These are phyloP conservation scores for Xylogone sp. DNA, from an alignment of 2,329 filamentous ascomycete species.

Conservation along the genomic window DNA sequence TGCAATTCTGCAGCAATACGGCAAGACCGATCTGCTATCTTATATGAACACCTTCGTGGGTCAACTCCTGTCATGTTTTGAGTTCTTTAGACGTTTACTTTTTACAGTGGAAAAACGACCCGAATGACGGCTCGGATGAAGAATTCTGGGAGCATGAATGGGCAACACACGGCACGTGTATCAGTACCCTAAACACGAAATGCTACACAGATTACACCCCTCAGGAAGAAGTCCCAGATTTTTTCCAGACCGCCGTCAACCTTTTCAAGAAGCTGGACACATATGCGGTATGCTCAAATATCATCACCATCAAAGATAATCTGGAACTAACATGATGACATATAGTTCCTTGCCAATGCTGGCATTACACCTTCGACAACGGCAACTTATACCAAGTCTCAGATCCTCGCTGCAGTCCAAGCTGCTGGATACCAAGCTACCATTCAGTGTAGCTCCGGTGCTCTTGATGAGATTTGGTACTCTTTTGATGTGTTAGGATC, in stretches of 20 bases:
- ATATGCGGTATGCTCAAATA: conserved; percentile 35
- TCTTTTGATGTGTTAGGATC: conserved; percentile 45
- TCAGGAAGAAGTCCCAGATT: conserved; percentile 62
- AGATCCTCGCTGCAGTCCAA: conserved; percentile 36
- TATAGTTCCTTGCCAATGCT: conserved; percentile 50
- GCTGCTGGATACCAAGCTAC: conserved; percentile 38
- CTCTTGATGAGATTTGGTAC: conserved; percentile 47
- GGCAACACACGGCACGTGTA: conserved; percentile 66
- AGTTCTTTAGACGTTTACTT: conserved; percentile 27
- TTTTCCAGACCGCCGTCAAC: conserved; percentile 59
- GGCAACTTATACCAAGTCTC: conserved; percentile 31
- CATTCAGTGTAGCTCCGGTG: conserved; percentile 39
- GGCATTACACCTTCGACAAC: conserved; percentile 45
- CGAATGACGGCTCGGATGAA: conserved; percentile 47
- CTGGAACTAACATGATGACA: not conserved
- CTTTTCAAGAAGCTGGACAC: conserved; percentile 63
- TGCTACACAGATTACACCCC: conserved; percentile 60
- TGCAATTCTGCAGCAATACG: conserved; percentile 46
- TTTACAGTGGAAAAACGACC: conserved; percentile 21
- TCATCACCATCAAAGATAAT: not conserved
- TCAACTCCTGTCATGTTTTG: conserved; percentile 18
- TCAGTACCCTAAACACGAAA: conserved; percentile 58
- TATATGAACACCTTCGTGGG: conserved; percentile 61
- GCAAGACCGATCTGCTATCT: conserved; percentile 43
- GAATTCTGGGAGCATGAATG: conserved; percentile 68